Evolutionary conservation across 305 asterid species (phyloP).

Genomic region (Lippia alba): DNA sequence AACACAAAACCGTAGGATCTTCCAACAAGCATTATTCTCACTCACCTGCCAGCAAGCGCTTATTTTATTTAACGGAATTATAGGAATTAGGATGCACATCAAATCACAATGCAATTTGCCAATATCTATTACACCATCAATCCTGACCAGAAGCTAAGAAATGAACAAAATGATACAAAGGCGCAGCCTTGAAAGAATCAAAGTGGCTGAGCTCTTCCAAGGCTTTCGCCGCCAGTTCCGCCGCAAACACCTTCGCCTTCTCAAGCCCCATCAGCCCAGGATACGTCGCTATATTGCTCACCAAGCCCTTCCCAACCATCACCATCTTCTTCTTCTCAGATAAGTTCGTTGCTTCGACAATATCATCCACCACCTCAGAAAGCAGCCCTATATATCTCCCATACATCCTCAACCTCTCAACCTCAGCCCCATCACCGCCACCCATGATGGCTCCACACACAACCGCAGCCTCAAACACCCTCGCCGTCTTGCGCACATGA

Average conservation of each 20-base stretch:
- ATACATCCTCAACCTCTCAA: constrained; percentile 63
- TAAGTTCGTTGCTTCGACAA: constrained; percentile 65
- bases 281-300: constrained; percentile 62
- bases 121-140: too few species aligned
- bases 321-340: constrained; percentile 63
- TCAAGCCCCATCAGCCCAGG: constrained; percentile 74
- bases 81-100: too few species aligned
- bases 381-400: constrained; percentile 64
- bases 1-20: too few species aligned
- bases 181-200: constrained; percentile 61
- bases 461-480: constrained; percentile 75
- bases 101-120: too few species aligned
- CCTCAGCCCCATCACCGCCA: constrained; percentile 53
- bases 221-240: constrained; percentile 55
- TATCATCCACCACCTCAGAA: constrained; percentile 86
- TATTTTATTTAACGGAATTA: too few species aligned
- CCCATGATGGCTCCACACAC: constrained; percentile 78
- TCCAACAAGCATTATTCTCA: too few species aligned
- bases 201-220: constrained; percentile 57
- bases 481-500: constrained; percentile 71
- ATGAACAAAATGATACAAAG: constrained; percentile 59
- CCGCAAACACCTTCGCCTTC: constrained; percentile 54
- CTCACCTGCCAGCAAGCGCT: too few species aligned
- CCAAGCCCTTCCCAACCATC: constrained; percentile 67
- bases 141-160: constrained; percentile 49